These are phyloP conservation scores for Aspergillus hiratsukae DNA, from an alignment of 2,329 filamentous ascomycete genomes.

Conservation along the genomic window DNA sequence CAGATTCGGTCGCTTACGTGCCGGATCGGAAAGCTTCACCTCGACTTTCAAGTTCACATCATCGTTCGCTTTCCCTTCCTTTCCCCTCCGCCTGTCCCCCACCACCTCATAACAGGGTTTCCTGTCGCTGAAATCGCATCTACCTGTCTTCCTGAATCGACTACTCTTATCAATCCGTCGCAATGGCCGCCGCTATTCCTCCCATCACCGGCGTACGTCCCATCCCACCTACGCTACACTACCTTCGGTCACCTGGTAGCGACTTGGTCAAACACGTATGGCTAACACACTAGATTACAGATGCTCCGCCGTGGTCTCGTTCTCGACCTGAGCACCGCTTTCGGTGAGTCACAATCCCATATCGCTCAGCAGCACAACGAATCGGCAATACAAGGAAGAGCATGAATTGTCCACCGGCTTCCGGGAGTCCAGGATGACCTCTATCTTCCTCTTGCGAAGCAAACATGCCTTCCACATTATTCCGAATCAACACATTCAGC, in stretches of 20 bases:
- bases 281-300: constrained; percentile 31
- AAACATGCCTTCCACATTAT: neutral
- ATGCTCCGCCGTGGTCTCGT: constrained; percentile 64
- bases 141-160: constrained; percentile 7
- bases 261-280: neutral
- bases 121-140: constrained; percentile 13
- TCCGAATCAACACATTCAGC: neutral
- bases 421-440: neutral
- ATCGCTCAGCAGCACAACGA: neutral
- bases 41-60: constrained; percentile 25
- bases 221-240: constrained; percentile 11
- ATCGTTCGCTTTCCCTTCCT: constrained; percentile 18
- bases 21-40: constrained; percentile 35
- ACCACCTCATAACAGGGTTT: constrained; percentile 21
- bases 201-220: constrained; percentile 46
- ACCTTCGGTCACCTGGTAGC: neutral
- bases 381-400: neutral
- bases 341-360: constrained; percentile 49
- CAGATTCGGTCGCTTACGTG: constrained; percentile 31
- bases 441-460: neutral
- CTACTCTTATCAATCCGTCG: constrained; percentile 18
- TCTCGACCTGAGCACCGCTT: constrained; percentile 61
- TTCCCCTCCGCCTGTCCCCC: constrained; percentile 15
- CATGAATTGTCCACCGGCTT: neutral
- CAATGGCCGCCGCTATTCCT: constrained; percentile 41